Evolutionary conservation across 202 grass and related monocot genomes (phyloP), one percentile per base, ranked within the genome.

Genomic region (Brachypodium distachyon): DNA sequence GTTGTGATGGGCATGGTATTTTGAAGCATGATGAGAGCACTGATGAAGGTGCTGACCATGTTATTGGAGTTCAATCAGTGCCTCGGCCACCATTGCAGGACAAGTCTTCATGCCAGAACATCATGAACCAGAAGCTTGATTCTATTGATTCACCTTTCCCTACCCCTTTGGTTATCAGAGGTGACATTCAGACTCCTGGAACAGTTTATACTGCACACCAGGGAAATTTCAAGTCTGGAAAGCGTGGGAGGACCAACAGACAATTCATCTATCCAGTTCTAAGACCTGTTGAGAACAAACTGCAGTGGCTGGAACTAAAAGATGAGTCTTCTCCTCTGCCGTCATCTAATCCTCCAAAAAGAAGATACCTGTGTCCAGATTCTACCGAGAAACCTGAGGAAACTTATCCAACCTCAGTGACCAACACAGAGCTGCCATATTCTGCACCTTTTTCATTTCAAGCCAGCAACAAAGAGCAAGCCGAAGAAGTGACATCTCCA

Each of bases 211-310:
- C 82, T 22, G 21, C 79, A 19, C 51, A 53, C 17, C 57, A 78
- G 40, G 75, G 69, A 38, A 68, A 26, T 71, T 46, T 22, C 28
- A 81, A 67, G 68, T 38, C 62, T 32, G 81, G 77, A 32, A 90
- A 87, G 60, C 63, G 75, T 50, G 17, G 63, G 33, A 85, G 81
- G 43, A 52, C 79, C 1, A 61, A 54, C 44, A 83, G 44, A 13
- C 84, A 90, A 16, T 90, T 85, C 55, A 26, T 77, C 0, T 90
- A 90, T 41, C 87, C 87, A 63, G 81, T 87, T 40, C 49, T 89
- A 11, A 80, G 83, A 38, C 84, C 84, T 32, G 79, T 80, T 2
- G 91, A 93, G 54, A 87, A 85, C 39, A 79, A 73, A 61, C 22
- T 80, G 9, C 61, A 78, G 3, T 72, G 56, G 85, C 70, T 57